Base-by-base conservation (phyloP, 139 green algal species). In the Auxenochlorella pyrenoidosa region DNA sequence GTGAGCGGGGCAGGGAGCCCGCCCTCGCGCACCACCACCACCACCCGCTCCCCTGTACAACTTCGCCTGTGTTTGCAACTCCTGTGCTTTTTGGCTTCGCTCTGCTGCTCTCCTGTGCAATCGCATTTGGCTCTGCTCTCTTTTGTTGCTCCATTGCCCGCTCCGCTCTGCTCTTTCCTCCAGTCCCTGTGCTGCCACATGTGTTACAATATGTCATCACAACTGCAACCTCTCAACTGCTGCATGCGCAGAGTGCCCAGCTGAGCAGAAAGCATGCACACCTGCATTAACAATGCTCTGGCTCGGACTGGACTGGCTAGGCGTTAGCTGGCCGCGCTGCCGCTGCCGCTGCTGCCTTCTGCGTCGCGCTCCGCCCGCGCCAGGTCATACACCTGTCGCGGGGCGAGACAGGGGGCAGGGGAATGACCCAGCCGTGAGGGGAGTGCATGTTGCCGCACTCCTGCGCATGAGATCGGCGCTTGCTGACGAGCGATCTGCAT, bases 341-440 rank as follows among this genome's bases (percentile, higher is more conserved):
- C 59, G 79, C 58, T 86, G 81, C 22, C 63, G 21, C 40, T 32
- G 34, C 40, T 16, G 26, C 63, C 79, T 38, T 84, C 79, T 19
- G 94, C 88, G 6, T 95, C 93, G 34, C 90, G 85, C 79, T 98
- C 96, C 59, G 96, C 88, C 18, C 95, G 92, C 3, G 95, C 95
- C 28, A 98, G 90, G 88, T 98, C 96, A 75, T 97, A 98, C 58
- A 97, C 92, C 86, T 95, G 75, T 10, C 10, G 40, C 28, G n/a
- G 81, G 38, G 28, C 40, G 38, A 6, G 19, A 5, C 3, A 34
- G 72, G 38, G 10, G 38, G 38, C 21, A 22, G 3, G 54, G 54
- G 54, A 24, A 22, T 4, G 54, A 22, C 15, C 15, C 18, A 63
- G 54, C 54, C 54, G 54, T 22, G 54, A 63, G 54, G 54, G 16